Conservation (phyloP, 176 grass and related monocot species). For the Alopecurus myosuroides region DNA sequence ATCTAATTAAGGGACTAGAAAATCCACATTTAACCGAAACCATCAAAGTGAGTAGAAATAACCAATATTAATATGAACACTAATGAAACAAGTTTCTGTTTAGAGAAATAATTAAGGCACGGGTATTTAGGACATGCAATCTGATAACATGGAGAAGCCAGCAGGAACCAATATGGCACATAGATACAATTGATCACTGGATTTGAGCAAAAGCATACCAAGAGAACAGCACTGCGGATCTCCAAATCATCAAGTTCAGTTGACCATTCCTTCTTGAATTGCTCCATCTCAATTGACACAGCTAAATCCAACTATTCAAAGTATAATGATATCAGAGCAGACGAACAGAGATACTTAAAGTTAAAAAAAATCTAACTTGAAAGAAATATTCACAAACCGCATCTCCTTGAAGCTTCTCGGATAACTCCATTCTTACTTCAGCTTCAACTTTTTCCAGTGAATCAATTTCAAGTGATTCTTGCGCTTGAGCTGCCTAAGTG, state of each 20-base stretch:
- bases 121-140: slow-evolving; percentile 3
- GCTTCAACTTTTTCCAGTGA: slow-evolving; percentile 76
- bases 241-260: slow-evolving; percentile 82
- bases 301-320: slow-evolving; percentile 73
- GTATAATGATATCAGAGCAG: slow-evolving; percentile 11
- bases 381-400: slow-evolving; percentile 49
- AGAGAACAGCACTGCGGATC: slow-evolving; percentile 60
- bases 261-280: slow-evolving; percentile 69
- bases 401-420: slow-evolving; percentile 69
- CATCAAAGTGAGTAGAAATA: neutral
- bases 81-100: neutral
- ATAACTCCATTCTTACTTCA: slow-evolving; percentile 89
- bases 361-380: neutral
- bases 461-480: slow-evolving; percentile 98
- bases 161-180: neutral
- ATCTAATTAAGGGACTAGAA: neutral
- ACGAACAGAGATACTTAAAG: neutral
- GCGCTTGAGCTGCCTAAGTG: slow-evolving; percentile 83
- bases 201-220: slow-evolving; percentile 54
- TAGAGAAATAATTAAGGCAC: neutral
- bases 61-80: neutral
- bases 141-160: neutral
- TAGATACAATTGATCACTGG: neutral
- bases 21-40: neutral
- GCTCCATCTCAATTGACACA: slow-evolving; percentile 81